A percentile compares a stretch with the other conserved stretches of the same genome.
These are phyloP conservation scores for Serendipita sp. DNA, from an alignment of 768 basidiomycete species.

Conservation along the genomic window DNA sequence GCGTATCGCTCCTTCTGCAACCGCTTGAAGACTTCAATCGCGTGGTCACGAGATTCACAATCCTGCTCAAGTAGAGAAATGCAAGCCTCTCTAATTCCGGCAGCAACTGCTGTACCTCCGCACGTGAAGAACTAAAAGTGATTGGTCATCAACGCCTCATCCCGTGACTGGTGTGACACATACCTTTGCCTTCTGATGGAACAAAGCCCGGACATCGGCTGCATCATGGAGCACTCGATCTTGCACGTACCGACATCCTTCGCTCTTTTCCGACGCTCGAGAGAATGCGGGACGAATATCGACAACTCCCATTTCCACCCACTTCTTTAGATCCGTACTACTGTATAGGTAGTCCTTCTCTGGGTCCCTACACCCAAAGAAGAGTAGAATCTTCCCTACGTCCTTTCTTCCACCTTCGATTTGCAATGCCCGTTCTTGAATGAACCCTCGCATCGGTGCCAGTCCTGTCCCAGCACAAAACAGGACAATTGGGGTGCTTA, in stretches of 20 bases:
- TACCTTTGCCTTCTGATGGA: background rate
- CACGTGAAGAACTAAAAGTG: conserved; percentile 27
- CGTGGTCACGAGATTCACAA: conserved; percentile 1
- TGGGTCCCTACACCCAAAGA: conserved; percentile 31
- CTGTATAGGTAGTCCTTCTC: conserved; percentile 29
- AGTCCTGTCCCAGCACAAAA: conserved; percentile 32
- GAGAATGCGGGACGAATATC: conserved; percentile 31
- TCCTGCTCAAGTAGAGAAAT: conserved; percentile 22
- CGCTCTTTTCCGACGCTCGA: conserved; percentile 15
- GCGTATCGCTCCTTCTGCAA: conserved; percentile 27
- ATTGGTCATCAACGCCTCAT: background rate
- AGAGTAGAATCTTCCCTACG: conserved; percentile 26
- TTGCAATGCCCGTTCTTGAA: conserved; percentile 33
- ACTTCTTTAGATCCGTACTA: conserved; percentile 26
- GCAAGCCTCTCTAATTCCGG: conserved; percentile 23
- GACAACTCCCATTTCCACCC: conserved; percentile 26
- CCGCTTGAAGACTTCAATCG: conserved; percentile 18
- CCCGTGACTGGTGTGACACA: background rate
- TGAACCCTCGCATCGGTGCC: conserved; percentile 34
- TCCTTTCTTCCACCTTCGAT: conserved; percentile 24
- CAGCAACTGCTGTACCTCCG: conserved; percentile 24
- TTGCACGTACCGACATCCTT: conserved; percentile 25
- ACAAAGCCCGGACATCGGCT: background rate
- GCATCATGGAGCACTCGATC: conserved; percentile 10
- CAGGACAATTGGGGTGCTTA: conserved; percentile 25